These are phyloP conservation scores for Leccinum subrobustum DNA, from an alignment of 1,284 basidiomycete genomes.

Conservation along the genomic window DNA sequence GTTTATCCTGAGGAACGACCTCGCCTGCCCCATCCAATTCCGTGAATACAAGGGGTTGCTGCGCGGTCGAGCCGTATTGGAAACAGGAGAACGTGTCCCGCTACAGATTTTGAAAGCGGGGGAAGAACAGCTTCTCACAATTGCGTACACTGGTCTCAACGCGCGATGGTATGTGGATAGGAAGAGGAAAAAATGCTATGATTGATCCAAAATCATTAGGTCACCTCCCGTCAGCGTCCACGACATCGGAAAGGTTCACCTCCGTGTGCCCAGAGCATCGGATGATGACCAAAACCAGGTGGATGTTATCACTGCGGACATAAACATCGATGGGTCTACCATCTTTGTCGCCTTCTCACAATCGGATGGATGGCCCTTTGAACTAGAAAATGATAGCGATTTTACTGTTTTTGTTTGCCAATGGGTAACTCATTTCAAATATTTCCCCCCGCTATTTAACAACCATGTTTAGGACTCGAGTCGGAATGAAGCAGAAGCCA, in stretches of 20 bases:
- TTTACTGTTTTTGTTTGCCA: conserved; percentile 75
- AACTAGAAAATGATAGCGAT: conserved; percentile 88
- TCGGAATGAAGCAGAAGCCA: conserved; percentile 41
- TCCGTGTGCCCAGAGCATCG: conserved; percentile 57
- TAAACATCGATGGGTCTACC: conserved; percentile 84
- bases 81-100: conserved; percentile 69
- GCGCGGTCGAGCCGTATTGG: conserved; percentile 64
- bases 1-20: conserved; percentile 87
- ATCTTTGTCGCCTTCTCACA: conserved; percentile 82
- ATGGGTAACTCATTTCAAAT: conserved; percentile 46
- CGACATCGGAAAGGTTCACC: conserved; percentile 85
- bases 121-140: conserved; percentile 72
- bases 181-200: background rate
- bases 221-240: conserved; percentile 91
- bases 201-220: conserved; percentile 47
- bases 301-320: conserved; percentile 78
- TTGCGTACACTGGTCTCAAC: conserved; percentile 85
- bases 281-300: conserved; percentile 37
- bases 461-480: conserved; percentile 46
- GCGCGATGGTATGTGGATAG: conserved; percentile 67
- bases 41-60: conserved; percentile 82
- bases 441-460: background rate
- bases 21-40: conserved; percentile 70
- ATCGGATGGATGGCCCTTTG: conserved; percentile 87
- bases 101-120: conserved; percentile 71